Evolutionary conservation across 768 basidiomycete species (phyloP), one percentile per base, ranked within the genome.

Genomic region (Collybiopsis confluens): DNA sequence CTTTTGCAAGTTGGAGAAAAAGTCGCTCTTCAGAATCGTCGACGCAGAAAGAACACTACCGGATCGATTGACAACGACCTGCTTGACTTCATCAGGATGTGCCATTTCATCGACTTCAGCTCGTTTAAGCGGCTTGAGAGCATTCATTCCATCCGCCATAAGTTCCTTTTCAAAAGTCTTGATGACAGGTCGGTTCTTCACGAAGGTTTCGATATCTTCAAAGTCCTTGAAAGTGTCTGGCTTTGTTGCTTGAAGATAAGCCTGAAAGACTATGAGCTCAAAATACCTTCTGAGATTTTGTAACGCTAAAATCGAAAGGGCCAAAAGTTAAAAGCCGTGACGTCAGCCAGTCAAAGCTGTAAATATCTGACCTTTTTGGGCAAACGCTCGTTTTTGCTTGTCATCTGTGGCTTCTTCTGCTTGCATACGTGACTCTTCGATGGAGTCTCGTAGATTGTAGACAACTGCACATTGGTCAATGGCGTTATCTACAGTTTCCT

Each of bases 131-230:
- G 94, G 95, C 54, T 86, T 88, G 50, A 99, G 68, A 0, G 88
- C 86, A 54, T 89, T 78, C 45, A 90, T 67, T 3, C 86, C 86
- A n/a, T 93, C 88, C 16, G 77, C 78, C 40, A 84, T 69, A 42
- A 99, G 77, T 57, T 98, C 97, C 56, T 90, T 92, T 71, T 94
- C 85, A 56, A 98, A 95, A 0, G 97, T 99, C 66, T 88, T 88
- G 71, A 98, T 93, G 13, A 98, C 96, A 90, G 96, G 97, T 41
- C 90, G 76, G 58, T 82, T 81, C 64, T 86, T 82, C 27, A 98
- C 86, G 59, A 88, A 98, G 4, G 78, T 77, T 63, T 92, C 92
- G 46, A 98, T 87, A 0, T 77, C 83, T 56, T 88, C 85, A 54
- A 88, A 82, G 3, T 84, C 82, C 43, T 79, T 68, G 70, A 88